These are phyloP conservation scores for Phyllosticta citriasiana DNA, from an alignment of 2,329 filamentous ascomycete genomes.

Conservation along the genomic window DNA sequence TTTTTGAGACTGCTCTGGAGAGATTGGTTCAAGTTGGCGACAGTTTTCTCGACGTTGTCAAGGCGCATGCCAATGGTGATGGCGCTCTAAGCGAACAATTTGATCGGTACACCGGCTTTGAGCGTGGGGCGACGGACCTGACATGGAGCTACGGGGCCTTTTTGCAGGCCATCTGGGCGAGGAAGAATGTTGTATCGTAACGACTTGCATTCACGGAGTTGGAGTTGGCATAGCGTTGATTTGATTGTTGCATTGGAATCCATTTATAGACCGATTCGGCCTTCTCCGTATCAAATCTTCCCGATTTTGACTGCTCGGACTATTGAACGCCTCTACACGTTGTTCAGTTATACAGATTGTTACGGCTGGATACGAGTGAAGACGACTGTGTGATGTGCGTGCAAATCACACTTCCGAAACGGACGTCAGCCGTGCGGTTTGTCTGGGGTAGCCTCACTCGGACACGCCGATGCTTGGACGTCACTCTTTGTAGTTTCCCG, in stretches of 20 bases:
- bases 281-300: background rate
- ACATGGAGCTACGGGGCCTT: constrained; percentile 39
- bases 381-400: background rate
- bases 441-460: background rate
- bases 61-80: constrained; percentile 27
- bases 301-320: background rate
- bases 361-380: background rate
- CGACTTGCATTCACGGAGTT: background rate
- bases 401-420: background rate
- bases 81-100: constrained; percentile 37
- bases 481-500: background rate
- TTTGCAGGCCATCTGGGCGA: constrained; percentile 28
- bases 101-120: constrained; percentile 28
- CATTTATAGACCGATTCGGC: background rate
- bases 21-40: constrained; percentile 27
- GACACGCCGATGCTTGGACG: background rate
- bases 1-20: constrained; percentile 19
- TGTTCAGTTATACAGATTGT: background rate
- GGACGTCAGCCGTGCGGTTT: background rate
- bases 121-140: constrained; percentile 32
- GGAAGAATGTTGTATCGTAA: constrained; percentile 13
- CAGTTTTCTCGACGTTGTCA: constrained; percentile 32
- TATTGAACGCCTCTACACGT: background rate
- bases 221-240: background rate
- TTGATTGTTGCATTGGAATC: background rate